Evolutionary conservation across 106 monocot species (phyloP).

Genomic region (Phalaenopsis aphrodite): DNA sequence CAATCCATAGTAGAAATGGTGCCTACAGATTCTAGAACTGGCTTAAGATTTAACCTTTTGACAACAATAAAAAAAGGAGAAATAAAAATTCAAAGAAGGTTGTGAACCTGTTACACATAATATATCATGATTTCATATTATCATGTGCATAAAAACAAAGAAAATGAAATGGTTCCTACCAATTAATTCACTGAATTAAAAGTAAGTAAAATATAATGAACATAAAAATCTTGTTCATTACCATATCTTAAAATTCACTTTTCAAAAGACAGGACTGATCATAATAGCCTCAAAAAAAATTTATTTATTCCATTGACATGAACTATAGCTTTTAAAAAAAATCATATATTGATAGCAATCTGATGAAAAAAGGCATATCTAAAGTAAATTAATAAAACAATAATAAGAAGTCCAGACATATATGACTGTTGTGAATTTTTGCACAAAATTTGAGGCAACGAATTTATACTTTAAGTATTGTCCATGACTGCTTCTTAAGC

Average conservation of each 20-base stretch:
- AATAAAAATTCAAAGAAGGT: neutral
- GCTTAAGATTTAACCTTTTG: neutral
- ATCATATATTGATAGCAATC: neutral
- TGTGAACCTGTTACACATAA: neutral
- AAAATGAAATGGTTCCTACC: neutral
- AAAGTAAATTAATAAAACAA: neutral
- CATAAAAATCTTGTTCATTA: neutral
- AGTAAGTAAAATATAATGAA: neutral
- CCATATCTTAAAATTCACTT: neutral
- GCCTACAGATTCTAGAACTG: neutral
- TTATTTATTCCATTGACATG: neutral
- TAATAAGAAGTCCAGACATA: neutral
- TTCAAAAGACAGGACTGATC: neutral
- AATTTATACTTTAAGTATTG: neutral
- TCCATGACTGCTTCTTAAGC: neutral
- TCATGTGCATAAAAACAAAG: neutral
- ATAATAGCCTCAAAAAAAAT: neutral
- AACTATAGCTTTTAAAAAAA: neutral
- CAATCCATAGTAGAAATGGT: neutral
- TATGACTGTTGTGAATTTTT: neutral
- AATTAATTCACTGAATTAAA: neutral
- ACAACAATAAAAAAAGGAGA: neutral
- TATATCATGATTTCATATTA: neutral
- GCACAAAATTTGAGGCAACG: neutral
- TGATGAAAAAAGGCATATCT: neutral